Evolutionary conservation across 805 yeast species (phyloP).

Genomic region (Lipomyces kockii): DNA sequence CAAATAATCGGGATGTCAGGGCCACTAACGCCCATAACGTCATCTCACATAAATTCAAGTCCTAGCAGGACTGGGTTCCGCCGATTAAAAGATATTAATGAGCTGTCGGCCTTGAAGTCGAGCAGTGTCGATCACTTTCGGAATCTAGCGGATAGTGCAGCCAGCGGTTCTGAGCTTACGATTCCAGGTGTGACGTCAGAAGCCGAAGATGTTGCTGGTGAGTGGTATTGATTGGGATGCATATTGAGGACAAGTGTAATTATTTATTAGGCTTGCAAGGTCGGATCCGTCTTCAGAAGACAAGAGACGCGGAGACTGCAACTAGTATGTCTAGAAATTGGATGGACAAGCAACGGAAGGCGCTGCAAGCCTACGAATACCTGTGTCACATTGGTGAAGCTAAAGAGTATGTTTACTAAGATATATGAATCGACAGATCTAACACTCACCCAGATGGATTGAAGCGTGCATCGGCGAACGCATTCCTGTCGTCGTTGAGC

Average conservation of each 20-base stretch:
- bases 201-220: constrained; percentile 43
- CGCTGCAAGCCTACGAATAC: constrained; percentile 69
- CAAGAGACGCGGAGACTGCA: constrained; percentile 32
- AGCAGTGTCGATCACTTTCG: constrained; percentile 40
- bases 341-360: constrained; percentile 51
- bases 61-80: constrained; percentile 6
- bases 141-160: constrained; percentile 30
- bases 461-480: constrained; percentile 63
- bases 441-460: constrained; percentile 58
- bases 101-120: constrained; percentile 34
- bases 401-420: constrained; percentile 49
- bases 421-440: background rate
- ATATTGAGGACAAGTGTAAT: background rate
- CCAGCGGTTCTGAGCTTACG: constrained; percentile 22
- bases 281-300: constrained; percentile 44
- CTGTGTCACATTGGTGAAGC: constrained; percentile 80
- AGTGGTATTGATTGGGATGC: background rate
- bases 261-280: constrained; percentile 42
- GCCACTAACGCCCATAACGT: constrained; percentile 26
- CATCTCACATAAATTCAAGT: constrained; percentile 24
- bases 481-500: constrained; percentile 60
- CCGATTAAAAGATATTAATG: constrained; percentile 22
- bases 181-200: constrained; percentile 44
- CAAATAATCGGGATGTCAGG: constrained; percentile 23
- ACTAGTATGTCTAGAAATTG: constrained; percentile 34